Evolutionary conservation across 768 basidiomycete genomes (phyloP).

Genomic region (Tulasnella sp.): DNA sequence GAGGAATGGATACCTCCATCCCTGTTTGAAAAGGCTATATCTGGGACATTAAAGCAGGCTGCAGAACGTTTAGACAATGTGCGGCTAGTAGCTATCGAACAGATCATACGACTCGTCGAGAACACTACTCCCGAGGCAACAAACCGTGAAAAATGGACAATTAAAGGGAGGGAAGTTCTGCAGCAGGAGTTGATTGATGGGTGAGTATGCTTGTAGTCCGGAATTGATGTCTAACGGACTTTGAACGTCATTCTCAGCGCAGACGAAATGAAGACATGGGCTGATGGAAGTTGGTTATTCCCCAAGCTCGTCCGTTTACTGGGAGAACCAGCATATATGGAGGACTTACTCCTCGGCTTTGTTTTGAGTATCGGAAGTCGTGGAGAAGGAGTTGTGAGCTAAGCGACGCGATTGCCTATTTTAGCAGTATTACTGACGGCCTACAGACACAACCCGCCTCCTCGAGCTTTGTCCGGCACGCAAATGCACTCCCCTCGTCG

Average conservation of each 20-base stretch:
- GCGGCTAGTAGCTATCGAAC: slow-evolving; percentile 69
- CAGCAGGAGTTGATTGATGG: slow-evolving; percentile 48
- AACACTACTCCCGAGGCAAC: slow-evolving; percentile 38
- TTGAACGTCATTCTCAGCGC: slow-evolving; percentile 34
- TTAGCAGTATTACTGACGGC: slow-evolving; percentile 18
- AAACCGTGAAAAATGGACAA: slow-evolving; percentile 44
- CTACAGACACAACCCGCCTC: slow-evolving; percentile 65
- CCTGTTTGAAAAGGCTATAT: slow-evolving; percentile 54
- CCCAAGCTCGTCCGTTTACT: slow-evolving; percentile 66
- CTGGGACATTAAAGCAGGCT: slow-evolving; percentile 78
- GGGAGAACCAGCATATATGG: slow-evolving; percentile 58
- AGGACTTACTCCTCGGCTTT: slow-evolving; percentile 60
- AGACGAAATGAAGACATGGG: slow-evolving; percentile 50
- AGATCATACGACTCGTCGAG: slow-evolving; percentile 51
- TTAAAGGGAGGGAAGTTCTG: slow-evolving; percentile 49
- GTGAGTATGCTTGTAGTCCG: slow-evolving; percentile 37
- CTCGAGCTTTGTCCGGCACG: slow-evolving; percentile 56
- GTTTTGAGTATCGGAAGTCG: slow-evolving; percentile 77
- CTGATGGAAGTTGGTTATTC: slow-evolving; percentile 69
- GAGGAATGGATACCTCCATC: slow-evolving; percentile 57
- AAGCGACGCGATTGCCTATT: not conserved
- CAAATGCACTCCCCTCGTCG: slow-evolving; percentile 48
- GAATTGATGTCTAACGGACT: not conserved
- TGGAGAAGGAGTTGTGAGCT: slow-evolving; percentile 79
- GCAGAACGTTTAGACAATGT: slow-evolving; percentile 90